These are phyloP conservation scores for Dianthus caryophyllus DNA, from an alignment of 148 eudicot genomes.

Conservation along the genomic window DNA sequence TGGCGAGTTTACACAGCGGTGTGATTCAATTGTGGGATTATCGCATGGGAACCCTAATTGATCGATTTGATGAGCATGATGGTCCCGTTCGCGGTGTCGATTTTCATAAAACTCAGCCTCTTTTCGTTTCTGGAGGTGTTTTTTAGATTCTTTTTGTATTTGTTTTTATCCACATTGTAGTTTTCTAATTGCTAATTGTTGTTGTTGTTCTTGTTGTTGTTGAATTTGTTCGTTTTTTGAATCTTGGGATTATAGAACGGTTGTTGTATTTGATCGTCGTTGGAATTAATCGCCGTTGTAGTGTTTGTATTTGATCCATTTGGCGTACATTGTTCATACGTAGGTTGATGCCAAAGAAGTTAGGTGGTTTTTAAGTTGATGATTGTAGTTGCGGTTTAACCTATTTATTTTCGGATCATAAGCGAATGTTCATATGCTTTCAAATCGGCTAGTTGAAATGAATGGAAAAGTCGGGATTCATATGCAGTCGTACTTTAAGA, in stretches of 20 bases:
- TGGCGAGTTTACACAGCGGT: conserved; percentile 75
- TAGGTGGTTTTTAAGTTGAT: neutral
- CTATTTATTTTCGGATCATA: neutral
- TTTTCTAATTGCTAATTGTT: neutral
- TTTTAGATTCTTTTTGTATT: neutral
- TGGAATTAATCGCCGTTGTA: too few species aligned
- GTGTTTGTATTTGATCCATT: too few species aligned
- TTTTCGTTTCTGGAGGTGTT: conserved; percentile 77
- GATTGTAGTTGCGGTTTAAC: neutral
- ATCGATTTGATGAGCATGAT: conserved; percentile 69
- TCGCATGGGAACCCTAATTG: conserved; percentile 73
- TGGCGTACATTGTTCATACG: too few species aligned
- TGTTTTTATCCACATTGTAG: conserved; percentile 5
- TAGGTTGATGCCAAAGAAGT: too few species aligned
- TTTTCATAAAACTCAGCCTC: conserved; percentile 65
- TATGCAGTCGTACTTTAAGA: neutral
- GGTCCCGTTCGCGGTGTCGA: conserved; percentile 80
- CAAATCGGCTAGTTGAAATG: neutral
- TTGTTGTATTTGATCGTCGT: too few species aligned
- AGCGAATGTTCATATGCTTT: neutral
- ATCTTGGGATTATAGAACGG: neutral
- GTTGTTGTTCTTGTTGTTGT: neutral
- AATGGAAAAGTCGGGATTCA: neutral
- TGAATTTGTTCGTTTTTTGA: neutral
- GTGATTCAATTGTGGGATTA: conserved; percentile 87